Evolutionary conservation across 2,329 filamentous ascomycete species (phyloP), one percentile per base, ranked within the genome.

Genomic region (Penicillium sp.): DNA sequence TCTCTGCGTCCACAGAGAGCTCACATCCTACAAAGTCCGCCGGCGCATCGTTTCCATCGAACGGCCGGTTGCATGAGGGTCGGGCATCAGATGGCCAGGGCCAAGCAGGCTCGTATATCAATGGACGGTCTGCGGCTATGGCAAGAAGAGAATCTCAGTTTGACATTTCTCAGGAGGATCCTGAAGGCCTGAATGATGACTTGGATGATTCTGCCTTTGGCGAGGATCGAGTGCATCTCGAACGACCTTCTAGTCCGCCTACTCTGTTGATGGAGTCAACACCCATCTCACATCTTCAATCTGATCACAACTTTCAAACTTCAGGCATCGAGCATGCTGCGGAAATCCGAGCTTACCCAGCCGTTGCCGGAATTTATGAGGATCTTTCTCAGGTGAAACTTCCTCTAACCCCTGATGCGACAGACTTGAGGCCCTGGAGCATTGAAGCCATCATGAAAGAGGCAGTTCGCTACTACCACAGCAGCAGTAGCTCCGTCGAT

Each of bases 1-100:
- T 81, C 45, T 79, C 76, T 26, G 73, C 74, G n/a, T 77, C 77
- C 7, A 74, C 74, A 1, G 74, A 75, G 44, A 70, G 69, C 42
- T 80, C 77, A 4, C 68, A 74, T 35, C 67, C 62, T 35, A 68
- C 67, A 4, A 68, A 69, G 37, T 79, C 75, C 3, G 62, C 74
- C 22, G 71, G 70, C 13, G 70, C 67, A 17, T 77, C 76, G 0
- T 71, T 73, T 27, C 62, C 60, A 9, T 62, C 64, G 20, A 54
- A 50, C 23, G 51, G 52, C 6, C 56, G 50, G 30, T 38, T 56
- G 10, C 53, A 60, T 29, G 49, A 52, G 6, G 35, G 37, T 13
- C 44, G 37, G 20, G 30, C 37, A 15, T 40, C 47, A n/a, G 52
- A 53, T 31, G 26, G 32, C 18, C 9, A 5, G 30, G 50, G 44